phyloP scores from a whole-genome alignment of 805 yeast species.

The Metschnikowia orientalis region DNA sequence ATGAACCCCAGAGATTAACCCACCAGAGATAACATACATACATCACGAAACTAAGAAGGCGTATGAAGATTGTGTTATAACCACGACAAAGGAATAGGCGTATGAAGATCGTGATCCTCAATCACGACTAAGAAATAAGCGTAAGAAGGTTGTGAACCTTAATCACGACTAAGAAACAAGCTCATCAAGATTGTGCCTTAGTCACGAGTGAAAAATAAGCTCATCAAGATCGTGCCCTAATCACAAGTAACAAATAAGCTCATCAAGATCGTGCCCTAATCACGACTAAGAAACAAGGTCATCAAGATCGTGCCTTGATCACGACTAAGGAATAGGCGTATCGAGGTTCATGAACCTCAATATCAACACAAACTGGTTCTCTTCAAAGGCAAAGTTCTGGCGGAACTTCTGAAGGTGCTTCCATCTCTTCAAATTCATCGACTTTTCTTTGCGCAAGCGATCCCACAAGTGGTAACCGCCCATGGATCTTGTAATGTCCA shows the following conservation, averaged over 20 bases:
- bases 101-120: constrained; percentile 30
- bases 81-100: constrained; percentile 13
- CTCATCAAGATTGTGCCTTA: constrained; percentile 27
- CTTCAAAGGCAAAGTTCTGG: constrained; percentile 33
- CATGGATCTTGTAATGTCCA: constrained; percentile 19
- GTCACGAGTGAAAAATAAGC: no score
- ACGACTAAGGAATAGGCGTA: constrained; percentile 12
- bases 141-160: constrained; percentile 28
- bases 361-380: constrained; percentile 36
- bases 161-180: constrained; percentile 26
- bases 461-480: constrained; percentile 43
- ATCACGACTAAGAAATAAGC: constrained; percentile 23
- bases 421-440: constrained; percentile 40
- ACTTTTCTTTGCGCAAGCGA: constrained; percentile 27
- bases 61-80: no score
- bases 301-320: no score
- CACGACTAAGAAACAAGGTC: no score
- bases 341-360: constrained; percentile 31
- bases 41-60: no score
- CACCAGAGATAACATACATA: no score
- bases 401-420: constrained; percentile 38
- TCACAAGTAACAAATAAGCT: no score
- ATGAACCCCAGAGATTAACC: no score
- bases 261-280: no score
- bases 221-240: no score